Percentiles rank a stretch among this genome's conserved stretches.
phyloP scores from a whole-genome alignment of 257 asterid species.

The Forsythia suspensa region DNA sequence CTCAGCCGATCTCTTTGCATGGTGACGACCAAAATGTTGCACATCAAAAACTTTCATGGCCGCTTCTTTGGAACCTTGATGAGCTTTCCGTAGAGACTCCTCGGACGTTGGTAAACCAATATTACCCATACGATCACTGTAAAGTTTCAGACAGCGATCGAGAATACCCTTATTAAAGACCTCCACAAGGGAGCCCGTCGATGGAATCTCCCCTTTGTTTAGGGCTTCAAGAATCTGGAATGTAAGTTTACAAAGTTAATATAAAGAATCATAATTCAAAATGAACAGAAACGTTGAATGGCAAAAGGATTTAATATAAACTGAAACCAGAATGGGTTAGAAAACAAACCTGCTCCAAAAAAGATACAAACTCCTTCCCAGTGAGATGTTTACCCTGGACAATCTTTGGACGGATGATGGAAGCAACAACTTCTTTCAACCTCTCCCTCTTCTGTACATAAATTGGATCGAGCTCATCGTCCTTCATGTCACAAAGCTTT shows the following conservation, averaged over 20 bases:
- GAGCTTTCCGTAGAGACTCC: conserved; percentile 61
- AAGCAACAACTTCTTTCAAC: conserved; percentile 75
- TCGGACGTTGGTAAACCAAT: conserved; percentile 62
- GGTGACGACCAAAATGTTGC: conserved; percentile 94
- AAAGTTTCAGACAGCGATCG: conserved; percentile 72
- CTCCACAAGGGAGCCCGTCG: conserved; percentile 97
- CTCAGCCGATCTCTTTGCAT: conserved; percentile 90
- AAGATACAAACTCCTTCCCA: conserved; percentile 88
- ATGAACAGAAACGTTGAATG: not conserved
- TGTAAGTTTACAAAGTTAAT: conserved; percentile 16
- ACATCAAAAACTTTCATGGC: conserved; percentile 71
- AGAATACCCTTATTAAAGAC: conserved; percentile 84
- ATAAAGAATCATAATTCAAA: not conserved
- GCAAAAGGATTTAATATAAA: not conserved
- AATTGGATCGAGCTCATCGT: conserved; percentile 75
- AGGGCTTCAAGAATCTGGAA: conserved; percentile 92
- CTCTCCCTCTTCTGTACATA: conserved; percentile 80
- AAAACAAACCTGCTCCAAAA: conserved; percentile 79
- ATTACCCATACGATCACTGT: conserved; percentile 50
- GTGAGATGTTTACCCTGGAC: conserved; percentile 94
- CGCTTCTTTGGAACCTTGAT: conserved; percentile 58
- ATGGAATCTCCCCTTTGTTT: conserved; percentile 97
- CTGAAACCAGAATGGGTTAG: conserved; percentile 17
- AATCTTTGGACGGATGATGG: conserved; percentile 86
- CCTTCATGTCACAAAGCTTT: conserved; percentile 93